Conservation (phyloP, 192 early-diverging fungal genomes). For the Fimicolochytrium jonesii region DNA sequence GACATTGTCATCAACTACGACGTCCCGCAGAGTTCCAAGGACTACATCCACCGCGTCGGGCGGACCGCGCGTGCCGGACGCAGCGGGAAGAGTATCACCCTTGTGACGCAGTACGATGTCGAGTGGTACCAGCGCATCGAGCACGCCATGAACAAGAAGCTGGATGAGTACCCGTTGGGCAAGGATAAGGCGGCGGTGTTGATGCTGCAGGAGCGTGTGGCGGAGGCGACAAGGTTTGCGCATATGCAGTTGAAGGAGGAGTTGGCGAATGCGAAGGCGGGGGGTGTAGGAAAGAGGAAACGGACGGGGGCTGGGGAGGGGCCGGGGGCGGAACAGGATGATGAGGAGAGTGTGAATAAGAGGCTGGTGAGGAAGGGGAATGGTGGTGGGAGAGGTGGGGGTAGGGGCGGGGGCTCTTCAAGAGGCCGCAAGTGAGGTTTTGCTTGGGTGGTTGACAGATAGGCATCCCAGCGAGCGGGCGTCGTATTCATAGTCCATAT, state of each 20-base stretch:
- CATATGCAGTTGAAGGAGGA: slow-evolving; percentile 84
- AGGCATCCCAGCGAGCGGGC: too few species aligned
- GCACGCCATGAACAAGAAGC: slow-evolving; percentile 80
- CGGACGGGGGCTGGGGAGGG: slow-evolving; percentile 19
- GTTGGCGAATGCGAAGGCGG: slow-evolving; percentile 30
- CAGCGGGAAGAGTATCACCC: slow-evolving; percentile 79
- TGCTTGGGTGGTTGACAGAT: too few species aligned
- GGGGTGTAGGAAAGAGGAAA: slow-evolving; percentile 21
- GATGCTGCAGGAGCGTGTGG: slow-evolving; percentile 89
- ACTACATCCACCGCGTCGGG: slow-evolving; percentile 97
- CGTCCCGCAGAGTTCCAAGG: slow-evolving; percentile 84
- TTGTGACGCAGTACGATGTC: slow-evolving; percentile 88
- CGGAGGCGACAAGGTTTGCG: slow-evolving; percentile 84
- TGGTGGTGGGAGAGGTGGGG: slow-evolving; percentile 21
- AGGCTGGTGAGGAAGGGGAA: slow-evolving; percentile 28
- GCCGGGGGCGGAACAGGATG: slow-evolving; percentile 21
- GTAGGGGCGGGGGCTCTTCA: too few species aligned
- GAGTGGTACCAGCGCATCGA: slow-evolving; percentile 94
- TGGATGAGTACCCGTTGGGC: slow-evolving; percentile 72
- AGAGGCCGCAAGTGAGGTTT: too few species aligned
- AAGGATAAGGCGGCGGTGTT: slow-evolving; percentile 77
- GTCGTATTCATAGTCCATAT: too few species aligned
- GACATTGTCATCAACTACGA: slow-evolving; percentile 97
- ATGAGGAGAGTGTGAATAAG: slow-evolving; percentile 29
- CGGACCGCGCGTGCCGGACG: slow-evolving; percentile 94